Conservation (phyloP, 2,329 filamentous ascomycete genomes). For the Penicillium sp. region DNA sequence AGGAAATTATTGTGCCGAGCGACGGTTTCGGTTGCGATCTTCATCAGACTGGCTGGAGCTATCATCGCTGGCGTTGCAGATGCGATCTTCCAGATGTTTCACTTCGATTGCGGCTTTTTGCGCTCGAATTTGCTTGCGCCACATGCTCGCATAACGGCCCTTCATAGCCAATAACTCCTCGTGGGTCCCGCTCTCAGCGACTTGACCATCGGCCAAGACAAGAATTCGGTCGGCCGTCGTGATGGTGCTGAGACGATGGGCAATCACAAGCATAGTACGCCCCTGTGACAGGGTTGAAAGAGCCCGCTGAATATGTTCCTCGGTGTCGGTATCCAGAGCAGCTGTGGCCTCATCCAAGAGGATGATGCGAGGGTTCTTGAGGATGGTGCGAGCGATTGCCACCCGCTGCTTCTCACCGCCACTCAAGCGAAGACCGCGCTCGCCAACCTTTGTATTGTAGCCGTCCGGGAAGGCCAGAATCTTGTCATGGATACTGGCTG, state of each 20-base stretch:
- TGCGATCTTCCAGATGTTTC: slow-evolving; percentile 39
- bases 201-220: slow-evolving; percentile 68
- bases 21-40: slow-evolving; percentile 29
- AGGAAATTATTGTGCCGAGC: slow-evolving; percentile 40
- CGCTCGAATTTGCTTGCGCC: slow-evolving; percentile 79
- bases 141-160: slow-evolving; percentile 77
- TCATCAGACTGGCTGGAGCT: slow-evolving; percentile 47
- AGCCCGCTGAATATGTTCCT: slow-evolving; percentile 86
- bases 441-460: slow-evolving; percentile 85
- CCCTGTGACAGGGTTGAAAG: slow-evolving; percentile 75
- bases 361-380: slow-evolving; percentile 88
- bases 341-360: slow-evolving; percentile 91
- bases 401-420: slow-evolving; percentile 92
- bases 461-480: slow-evolving; percentile 83
- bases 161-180: slow-evolving; percentile 63
- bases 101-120: slow-evolving; percentile 63
- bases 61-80: slow-evolving; percentile 41
- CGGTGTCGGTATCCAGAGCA: slow-evolving; percentile 83
- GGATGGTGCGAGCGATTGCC: slow-evolving; percentile 84
- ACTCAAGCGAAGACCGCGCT: slow-evolving; percentile 77
- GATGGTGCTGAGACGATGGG: slow-evolving; percentile 79
- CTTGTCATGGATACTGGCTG: slow-evolving; percentile 87
- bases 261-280: slow-evolving; percentile 91
- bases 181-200: slow-evolving; percentile 74
- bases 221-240: slow-evolving; percentile 80